phyloP scores from a whole-genome alignment of 371 early-diverging fungal genomes.

The Apophysomyces sp. region DNA sequence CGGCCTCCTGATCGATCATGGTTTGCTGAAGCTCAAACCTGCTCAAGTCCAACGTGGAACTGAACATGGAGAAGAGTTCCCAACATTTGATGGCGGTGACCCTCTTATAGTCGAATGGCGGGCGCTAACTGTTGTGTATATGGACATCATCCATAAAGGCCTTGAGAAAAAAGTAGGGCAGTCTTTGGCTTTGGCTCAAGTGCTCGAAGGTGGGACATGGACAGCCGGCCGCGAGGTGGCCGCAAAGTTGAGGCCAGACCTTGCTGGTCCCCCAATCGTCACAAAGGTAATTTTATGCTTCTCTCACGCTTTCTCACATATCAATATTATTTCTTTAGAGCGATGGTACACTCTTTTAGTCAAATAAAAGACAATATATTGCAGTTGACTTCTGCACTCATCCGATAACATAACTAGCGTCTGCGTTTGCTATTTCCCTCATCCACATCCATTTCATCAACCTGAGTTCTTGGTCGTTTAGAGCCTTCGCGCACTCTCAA shows the following conservation, averaged over 20 bases:
- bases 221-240: slow-evolving; percentile 90
- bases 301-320: background rate
- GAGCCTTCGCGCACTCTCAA: background rate
- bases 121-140: slow-evolving; percentile 81
- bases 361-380: background rate
- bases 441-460: background rate
- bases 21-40: slow-evolving; percentile 39
- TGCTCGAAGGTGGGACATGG: slow-evolving; percentile 93
- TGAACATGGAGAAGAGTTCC: slow-evolving; percentile 21
- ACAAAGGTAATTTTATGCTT: slow-evolving; percentile 46
- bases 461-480: background rate
- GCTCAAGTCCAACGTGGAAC: slow-evolving; percentile 25
- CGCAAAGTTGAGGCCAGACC: slow-evolving; percentile 67
- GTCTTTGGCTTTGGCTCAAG: slow-evolving; percentile 76
- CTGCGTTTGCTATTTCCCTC: background rate
- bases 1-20: slow-evolving; percentile 48
- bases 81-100: slow-evolving; percentile 78
- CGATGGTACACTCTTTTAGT: slow-evolving; percentile 49
- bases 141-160: slow-evolving; percentile 71
- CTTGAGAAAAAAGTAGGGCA: slow-evolving; percentile 50
- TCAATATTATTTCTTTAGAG: slow-evolving; percentile 26
- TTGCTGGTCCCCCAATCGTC: slow-evolving; percentile 87
- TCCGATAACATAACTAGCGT: background rate
- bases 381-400: background rate
- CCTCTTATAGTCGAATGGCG: slow-evolving; percentile 92